Conservation (phyloP, 2,329 filamentous ascomycete species). For the Cordyceps militaris region DNA sequence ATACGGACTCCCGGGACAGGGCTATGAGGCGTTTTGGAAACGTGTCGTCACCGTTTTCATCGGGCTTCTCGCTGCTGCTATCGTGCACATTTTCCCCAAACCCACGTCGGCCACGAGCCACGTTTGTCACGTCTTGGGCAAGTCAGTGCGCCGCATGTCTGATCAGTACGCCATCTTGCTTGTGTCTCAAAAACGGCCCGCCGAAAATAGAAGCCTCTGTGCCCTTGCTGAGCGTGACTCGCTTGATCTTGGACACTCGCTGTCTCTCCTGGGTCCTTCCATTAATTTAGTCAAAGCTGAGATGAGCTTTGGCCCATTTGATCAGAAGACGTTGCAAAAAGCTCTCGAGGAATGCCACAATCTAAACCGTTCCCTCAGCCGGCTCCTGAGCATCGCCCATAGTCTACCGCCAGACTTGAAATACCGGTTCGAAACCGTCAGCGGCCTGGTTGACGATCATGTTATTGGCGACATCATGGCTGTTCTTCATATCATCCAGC, state of each 20-base stretch:
- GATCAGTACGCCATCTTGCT: constrained; percentile 43
- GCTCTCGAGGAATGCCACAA: constrained; percentile 23
- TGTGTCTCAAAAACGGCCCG: constrained; percentile 25
- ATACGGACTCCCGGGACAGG: constrained; percentile 39
- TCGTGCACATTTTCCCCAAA: constrained; percentile 40
- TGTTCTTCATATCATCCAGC: constrained; percentile 38
- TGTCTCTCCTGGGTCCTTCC: constrained; percentile 19
- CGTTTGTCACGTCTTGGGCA: constrained; percentile 37
- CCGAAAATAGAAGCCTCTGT: constrained; percentile 23
- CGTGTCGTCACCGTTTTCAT: constrained; percentile 37
- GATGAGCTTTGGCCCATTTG: constrained; percentile 25
- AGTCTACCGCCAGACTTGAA: constrained; percentile 34
- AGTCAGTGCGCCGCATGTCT: constrained; percentile 33
- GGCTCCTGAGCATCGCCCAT: constrained; percentile 26
- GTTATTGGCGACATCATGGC: constrained; percentile 44
- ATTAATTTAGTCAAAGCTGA: constrained; percentile 25
- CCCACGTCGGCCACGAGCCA: constrained; percentile 40
- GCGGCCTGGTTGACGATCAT: constrained; percentile 36
- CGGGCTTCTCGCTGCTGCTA: constrained; percentile 33
- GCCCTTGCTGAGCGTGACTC: constrained; percentile 24
- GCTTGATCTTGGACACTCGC: constrained; percentile 23
- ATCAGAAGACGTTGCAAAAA: constrained; percentile 24
- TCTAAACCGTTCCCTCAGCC: constrained; percentile 27
- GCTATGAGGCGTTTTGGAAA: constrained; percentile 43
- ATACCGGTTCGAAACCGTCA: constrained; percentile 27